Base-by-base conservation (phyloP, 768 basidiomycete species). In the Boletus patriciae region DNA sequence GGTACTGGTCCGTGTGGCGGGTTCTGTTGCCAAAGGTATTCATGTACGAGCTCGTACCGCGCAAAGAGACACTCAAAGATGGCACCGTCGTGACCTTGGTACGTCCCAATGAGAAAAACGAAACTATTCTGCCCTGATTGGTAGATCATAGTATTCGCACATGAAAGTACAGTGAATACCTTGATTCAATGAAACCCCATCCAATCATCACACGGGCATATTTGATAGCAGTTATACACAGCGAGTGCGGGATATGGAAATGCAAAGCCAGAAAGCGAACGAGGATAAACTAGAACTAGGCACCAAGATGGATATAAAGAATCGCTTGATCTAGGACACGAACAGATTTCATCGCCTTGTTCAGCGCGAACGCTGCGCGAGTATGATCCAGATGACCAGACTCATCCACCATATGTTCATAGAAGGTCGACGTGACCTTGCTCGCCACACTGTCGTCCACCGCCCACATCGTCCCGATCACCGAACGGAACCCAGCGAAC, bases 1-100 rank as follows among this genome's bases (percentile, higher is more conserved):
- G 77, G 2, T 85, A 83, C 62, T 85, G 83, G 83, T 79, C 77
- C 0, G 70, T 66, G 4, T 85, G 83, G 83, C 74, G 83, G 0
- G 53, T 83, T 41, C 27, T 80, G 1, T 63, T 84, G 11, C 83
- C 83, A 8, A 71, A 71, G 11, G 65, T 81, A 10, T 79, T 83
- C 47, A 74, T 77, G 7, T 82, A 81, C 54, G 68, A 74, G 50
- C 76, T 83, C 29, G 70, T 78, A 1, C 76, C 80, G 8, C 69
- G 65, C n/a, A 85, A 83, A 60, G 79, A 80, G 48, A 70, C 59
- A 6, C 68, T 85, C 3, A 58, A 66, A 3, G 83, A 85, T 56
- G 83, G 81, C 8, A 84, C 82, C 0, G 78, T 82, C 15, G 77
- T 84, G 31, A 81, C 79, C 0, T 57, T 78, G 66, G 83, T 85